These are phyloP conservation scores for Termitomyces sp. DNA, from an alignment of 1,284 basidiomycete species.

Conservation along the genomic window DNA sequence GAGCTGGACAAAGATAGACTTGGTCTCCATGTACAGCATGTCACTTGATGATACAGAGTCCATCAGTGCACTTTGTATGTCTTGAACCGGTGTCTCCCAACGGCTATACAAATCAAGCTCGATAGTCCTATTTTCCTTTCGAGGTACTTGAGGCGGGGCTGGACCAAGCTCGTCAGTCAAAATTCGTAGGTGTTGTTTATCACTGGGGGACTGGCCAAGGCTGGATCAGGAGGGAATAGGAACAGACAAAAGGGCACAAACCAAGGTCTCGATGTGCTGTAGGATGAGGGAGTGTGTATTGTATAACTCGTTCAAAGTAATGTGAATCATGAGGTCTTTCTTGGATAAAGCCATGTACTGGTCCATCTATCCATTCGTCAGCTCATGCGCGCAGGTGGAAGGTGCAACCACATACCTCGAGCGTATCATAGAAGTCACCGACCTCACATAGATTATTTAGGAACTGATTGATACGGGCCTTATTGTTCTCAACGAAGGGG, in stretches of 20 bases:
- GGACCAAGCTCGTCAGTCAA: conserved; percentile 93
- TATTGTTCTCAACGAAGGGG: conserved; percentile 98
- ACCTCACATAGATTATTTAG: conserved; percentile 97
- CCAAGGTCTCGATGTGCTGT: conserved; percentile 93
- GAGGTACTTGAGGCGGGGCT: conserved; percentile 90
- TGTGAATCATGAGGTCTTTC: conserved; percentile 96
- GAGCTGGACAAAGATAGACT: conserved; percentile 98
- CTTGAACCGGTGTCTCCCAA: conserved; percentile 99
- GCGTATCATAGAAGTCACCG: conserved; percentile 97
- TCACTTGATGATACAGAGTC: conserved; percentile 97
- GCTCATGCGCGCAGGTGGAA: background rate
- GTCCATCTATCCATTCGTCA: conserved; percentile 69
- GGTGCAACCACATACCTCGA: conserved; percentile 64
- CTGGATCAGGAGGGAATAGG: background rate
- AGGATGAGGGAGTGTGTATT: conserved; percentile 94
- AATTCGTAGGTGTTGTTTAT: conserved; percentile 95
- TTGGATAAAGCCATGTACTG: conserved; percentile 99
- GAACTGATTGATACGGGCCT: conserved; percentile 95
- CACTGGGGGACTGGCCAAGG: conserved; percentile 79
- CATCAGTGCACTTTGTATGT: conserved; percentile 94
- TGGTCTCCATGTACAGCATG: conserved; percentile 99
- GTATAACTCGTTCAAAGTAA: conserved; percentile 99
- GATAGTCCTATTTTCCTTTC: conserved; percentile 94
- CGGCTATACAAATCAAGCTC: conserved; percentile 93
- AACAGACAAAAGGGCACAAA: conserved; percentile 35